phyloP scores from a whole-genome alignment of 768 basidiomycete genomes.

The Pleurotus pulmonarius region DNA sequence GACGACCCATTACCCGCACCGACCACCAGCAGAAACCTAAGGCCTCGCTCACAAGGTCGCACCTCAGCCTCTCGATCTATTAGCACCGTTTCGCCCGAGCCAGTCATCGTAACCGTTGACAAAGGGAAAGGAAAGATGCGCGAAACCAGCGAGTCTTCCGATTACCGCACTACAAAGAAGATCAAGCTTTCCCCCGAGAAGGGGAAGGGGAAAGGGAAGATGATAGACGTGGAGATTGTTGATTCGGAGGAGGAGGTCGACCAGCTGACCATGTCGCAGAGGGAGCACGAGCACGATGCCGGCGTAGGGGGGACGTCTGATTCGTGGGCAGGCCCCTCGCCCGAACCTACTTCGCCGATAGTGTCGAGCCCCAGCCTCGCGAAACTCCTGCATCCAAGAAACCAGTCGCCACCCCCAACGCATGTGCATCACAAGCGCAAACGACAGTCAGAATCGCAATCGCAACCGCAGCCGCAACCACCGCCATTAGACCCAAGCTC shows the following conservation, averaged over 20 bases:
- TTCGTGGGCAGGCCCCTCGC: background rate
- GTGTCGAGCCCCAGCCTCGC: background rate
- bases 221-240: background rate
- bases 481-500: conserved; percentile 18
- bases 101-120: no score
- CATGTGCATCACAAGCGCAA: background rate
- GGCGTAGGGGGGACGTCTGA: background rate
- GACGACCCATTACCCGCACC: conserved; percentile 2
- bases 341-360: background rate
- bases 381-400: background rate
- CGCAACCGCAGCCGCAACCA: conserved; percentile 5
- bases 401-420: background rate
- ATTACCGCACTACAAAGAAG: background rate
- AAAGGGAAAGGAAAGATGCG: conserved; percentile 6
- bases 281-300: background rate
- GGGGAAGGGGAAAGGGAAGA: conserved; percentile 4
- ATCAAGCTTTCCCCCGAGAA: conserved; percentile 1
- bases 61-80: background rate
- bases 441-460: background rate
- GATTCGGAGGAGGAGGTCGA: background rate
- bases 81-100: background rate
- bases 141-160: background rate
- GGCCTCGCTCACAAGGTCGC: conserved; percentile 1
- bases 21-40: background rate
- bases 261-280: background rate